Base-by-base conservation (phyloP, 2,329 filamentous ascomycete genomes). In the Botrytis medusae region DNA sequence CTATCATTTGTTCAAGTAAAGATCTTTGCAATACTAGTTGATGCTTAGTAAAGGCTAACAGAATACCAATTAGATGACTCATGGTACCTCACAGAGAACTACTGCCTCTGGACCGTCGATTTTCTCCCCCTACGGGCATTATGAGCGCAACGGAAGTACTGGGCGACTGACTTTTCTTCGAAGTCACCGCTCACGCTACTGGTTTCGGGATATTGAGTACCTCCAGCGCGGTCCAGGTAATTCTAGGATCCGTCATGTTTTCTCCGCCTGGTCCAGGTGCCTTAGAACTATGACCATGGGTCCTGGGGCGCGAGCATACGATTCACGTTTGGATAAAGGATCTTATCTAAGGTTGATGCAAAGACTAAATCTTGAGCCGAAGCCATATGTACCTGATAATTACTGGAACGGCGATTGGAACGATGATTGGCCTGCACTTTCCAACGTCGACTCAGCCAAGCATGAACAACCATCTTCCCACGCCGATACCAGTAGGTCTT, bases 261-360 rank as follows among this genome's bases (percentile, higher is more conserved):
- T 67, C 25, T 67, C 12, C 25, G 16, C 46, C 9, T 10, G 4
- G 9, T 34, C 9, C 2, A 2, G 20, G 4, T 7, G n/a, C 14
- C 9, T 54, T 40, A 2, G 4, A n/a, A 67, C 64, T 37, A 67
- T 67, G 34, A 40, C 12, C 22, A 4, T 0, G 2, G 46, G 34
- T 51, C 25, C 18, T 37, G 8, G 3, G 16, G 46, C 64, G 7
- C 34, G 37, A 29, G 64, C 32, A 14, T 67, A 29, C 16, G 46
- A 54, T 40, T n/a, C 32, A 54, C 32, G 46, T 18, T 67, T 67
- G 9, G 64, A 67, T 54, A 34, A 54, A 29, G 64, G 46, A 40
- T 67, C 64, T 4, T 67, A 67, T 54, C 3, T 54, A 25, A 67
- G 46, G 46, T n/a, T 67, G 22, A 67, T 67, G 46, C 46, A 67